Percentiles rank a stretch among this genome's conserved stretches.
These are phyloP conservation scores for Magnolia kwangsiensis DNA, from an alignment of 164 flowering plant genomes.

Conservation along the genomic window DNA sequence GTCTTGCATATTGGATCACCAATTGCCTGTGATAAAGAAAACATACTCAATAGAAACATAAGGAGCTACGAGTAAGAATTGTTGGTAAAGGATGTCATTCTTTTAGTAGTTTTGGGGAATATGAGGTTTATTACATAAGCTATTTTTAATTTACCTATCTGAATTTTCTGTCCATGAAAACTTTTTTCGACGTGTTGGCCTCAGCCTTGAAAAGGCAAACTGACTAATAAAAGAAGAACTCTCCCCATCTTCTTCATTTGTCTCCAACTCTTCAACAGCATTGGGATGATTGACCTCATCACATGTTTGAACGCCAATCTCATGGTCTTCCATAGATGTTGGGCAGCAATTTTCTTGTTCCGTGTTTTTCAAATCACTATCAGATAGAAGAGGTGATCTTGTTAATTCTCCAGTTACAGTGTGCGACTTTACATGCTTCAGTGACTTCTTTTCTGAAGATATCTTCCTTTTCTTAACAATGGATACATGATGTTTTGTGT, in stretches of 20 bases:
- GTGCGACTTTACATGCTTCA: conserved; percentile 27
- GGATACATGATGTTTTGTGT: conserved; percentile 19
- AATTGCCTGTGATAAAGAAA: conserved; percentile 41
- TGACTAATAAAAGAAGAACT: conserved; percentile 25
- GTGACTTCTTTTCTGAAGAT: conserved; percentile 21
- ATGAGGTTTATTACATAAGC: background rate
- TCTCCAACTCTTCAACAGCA: conserved; percentile 25
- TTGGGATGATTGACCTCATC: conserved; percentile 25
- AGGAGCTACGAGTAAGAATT: background rate
- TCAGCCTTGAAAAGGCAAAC: conserved; percentile 33
- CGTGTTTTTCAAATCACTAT: conserved; percentile 10
- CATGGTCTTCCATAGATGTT: conserved; percentile 21
- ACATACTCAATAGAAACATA: background rate
- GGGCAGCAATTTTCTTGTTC: conserved; percentile 18
- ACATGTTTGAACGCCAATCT: conserved; percentile 14
- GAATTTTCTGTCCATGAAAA: conserved; percentile 70
- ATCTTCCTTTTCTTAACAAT: conserved; percentile 43
- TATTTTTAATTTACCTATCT: conserved; percentile 53
- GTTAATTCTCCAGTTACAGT: conserved; percentile 17
- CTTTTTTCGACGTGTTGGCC: conserved; percentile 42
- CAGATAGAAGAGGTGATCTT: conserved; percentile 10
- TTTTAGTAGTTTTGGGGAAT: background rate
- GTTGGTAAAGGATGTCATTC: background rate
- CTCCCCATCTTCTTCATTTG: conserved; percentile 34
- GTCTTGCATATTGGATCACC: conserved; percentile 70